Percentiles rank a stretch among this genome's conserved stretches.
These are phyloP conservation scores for Cystobasidium tubakii DNA, from an alignment of 768 basidiomycete genomes.

Conservation along the genomic window DNA sequence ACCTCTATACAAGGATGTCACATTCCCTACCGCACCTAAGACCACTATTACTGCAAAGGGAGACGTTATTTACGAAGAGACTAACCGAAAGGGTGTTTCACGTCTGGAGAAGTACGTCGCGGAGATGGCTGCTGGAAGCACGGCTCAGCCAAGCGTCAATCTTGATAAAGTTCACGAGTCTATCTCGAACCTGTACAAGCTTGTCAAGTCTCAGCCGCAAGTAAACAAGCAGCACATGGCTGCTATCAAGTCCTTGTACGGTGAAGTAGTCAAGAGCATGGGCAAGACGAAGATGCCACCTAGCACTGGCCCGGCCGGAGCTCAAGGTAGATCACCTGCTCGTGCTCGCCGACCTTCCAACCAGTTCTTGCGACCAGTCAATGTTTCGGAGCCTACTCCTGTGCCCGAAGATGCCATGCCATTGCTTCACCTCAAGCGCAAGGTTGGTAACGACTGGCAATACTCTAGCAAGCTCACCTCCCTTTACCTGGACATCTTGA, in stretches of 20 bases:
- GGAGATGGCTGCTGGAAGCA: constrained; percentile 90
- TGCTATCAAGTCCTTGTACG: constrained; percentile 85
- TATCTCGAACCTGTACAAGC: constrained; percentile 91
- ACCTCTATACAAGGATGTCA: constrained; percentile 95
- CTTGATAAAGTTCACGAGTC: constrained; percentile 92
- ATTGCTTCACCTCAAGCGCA: constrained; percentile 90
- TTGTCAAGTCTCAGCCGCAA: constrained; percentile 93
- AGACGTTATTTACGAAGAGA: constrained; percentile 89
- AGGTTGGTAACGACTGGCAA: constrained; percentile 89
- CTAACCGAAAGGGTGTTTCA: constrained; percentile 89
- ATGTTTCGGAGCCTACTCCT: constrained; percentile 58
- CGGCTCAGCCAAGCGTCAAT: constrained; percentile 76
- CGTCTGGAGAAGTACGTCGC: constrained; percentile 88
- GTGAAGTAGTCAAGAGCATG: constrained; percentile 89
- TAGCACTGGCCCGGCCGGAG: constrained; percentile 48
- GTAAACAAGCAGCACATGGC: constrained; percentile 96
- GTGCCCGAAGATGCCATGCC: constrained; percentile 86
- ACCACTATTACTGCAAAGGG: constrained; percentile 90
- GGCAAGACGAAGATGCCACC: constrained; percentile 58
- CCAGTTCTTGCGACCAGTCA: constrained; percentile 89
- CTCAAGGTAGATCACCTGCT: constrained; percentile 49
- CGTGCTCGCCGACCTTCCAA: constrained; percentile 86
- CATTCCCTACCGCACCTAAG: constrained; percentile 94
- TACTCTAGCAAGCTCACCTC: constrained; percentile 91
- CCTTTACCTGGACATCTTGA: constrained; percentile 86